A percentile compares a stretch with the other conserved stretches of the same genome.
phyloP scores from a whole-genome alignment of 805 yeast species.

The Yamadazyma ubonensis region DNA sequence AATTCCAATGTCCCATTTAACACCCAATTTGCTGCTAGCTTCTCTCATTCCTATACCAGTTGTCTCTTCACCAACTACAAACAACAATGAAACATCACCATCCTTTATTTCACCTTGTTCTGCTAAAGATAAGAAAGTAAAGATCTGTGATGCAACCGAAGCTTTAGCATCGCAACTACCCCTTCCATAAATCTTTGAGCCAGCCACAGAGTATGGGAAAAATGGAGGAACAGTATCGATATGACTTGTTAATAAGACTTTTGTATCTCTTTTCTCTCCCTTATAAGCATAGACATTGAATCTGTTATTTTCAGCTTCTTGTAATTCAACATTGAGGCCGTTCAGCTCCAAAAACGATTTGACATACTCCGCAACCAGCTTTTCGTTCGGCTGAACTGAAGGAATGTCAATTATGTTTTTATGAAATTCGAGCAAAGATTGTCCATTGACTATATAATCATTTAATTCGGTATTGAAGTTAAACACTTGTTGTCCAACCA shows the following conservation, averaged over 20 bases:
- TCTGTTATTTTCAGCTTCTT: slow-evolving; percentile 34
- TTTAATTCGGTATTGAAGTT: neutral
- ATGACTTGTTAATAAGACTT: slow-evolving; percentile 58
- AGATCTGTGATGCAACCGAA: slow-evolving; percentile 61
- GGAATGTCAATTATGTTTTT: slow-evolving; percentile 23
- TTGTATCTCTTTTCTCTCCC: slow-evolving; percentile 45
- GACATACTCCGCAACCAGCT: slow-evolving; percentile 39
- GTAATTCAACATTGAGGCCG: slow-evolving; percentile 55
- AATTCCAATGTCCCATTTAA: slow-evolving; percentile 57
- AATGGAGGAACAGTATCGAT: slow-evolving; percentile 74
- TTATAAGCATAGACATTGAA: slow-evolving; percentile 58
- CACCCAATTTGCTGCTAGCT: slow-evolving; percentile 41
- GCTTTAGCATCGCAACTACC: slow-evolving; percentile 74
- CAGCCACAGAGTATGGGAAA: slow-evolving; percentile 49
- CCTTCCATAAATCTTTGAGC: slow-evolving; percentile 57
- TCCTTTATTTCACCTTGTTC: slow-evolving; percentile 36
- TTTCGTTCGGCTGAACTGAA: slow-evolving; percentile 27
- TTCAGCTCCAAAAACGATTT: slow-evolving; percentile 33
- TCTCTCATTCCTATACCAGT: slow-evolving; percentile 61
- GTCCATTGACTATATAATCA: slow-evolving; percentile 6
- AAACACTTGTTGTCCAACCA: slow-evolving; percentile 8
- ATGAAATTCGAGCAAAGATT: slow-evolving; percentile 25
- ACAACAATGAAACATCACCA: slow-evolving; percentile 59
- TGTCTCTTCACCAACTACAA: slow-evolving; percentile 72
- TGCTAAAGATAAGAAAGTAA: slow-evolving; percentile 50